Base-by-base conservation (phyloP, 1,139 yeast species). In the Kurtzmaniella quercitrusa region DNA sequence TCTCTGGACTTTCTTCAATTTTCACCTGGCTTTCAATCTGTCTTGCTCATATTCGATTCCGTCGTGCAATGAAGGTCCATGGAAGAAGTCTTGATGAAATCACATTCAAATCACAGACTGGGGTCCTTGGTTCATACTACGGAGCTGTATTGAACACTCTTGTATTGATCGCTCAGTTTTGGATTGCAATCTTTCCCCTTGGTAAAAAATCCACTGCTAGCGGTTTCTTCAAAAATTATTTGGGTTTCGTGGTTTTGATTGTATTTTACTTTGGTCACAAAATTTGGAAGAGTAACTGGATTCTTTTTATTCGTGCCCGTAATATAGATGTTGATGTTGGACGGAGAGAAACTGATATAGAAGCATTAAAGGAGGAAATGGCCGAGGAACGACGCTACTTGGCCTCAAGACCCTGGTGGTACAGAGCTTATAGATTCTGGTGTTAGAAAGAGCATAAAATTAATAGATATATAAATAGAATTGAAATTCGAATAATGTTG, bases 161-260 rank as follows among this genome's bases (percentile, higher is more conserved):
- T 46, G 81, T 83, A 43, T 63, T 80, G 31, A 63, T 74, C 38
- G 82, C 82, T 7, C 80, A 79, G 55, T 79, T 81, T 59, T 63
- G 65, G 68, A 55, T 59, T 18, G 64, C 75, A 2, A 53, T 70
- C 37, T 70, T 65, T 60, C 77, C 76, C 9, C 50, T 68, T 33
- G 73, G 70, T 2, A 67, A 56, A 10, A 42, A 48, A 8, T 69
- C 76, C 8, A 61, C 53, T 45, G 75, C 75, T 2, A 43, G 54
- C 23, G 61, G 48, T 15, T 71, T 71, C 54, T 70, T 70, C 56
- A 50, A 57, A 41, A 54, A 62, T 19, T 70, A 68, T 50, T 59
- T 70, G 42, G 75, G 75, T 1, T 58, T 64, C 43, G 72, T 70
- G 11, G 61, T 71, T 12, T 56, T 70, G 44, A 43, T 71, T 14